These are phyloP conservation scores for Orbilia quercus DNA, from an alignment of 2,329 filamentous ascomycete genomes.

Conservation along the genomic window DNA sequence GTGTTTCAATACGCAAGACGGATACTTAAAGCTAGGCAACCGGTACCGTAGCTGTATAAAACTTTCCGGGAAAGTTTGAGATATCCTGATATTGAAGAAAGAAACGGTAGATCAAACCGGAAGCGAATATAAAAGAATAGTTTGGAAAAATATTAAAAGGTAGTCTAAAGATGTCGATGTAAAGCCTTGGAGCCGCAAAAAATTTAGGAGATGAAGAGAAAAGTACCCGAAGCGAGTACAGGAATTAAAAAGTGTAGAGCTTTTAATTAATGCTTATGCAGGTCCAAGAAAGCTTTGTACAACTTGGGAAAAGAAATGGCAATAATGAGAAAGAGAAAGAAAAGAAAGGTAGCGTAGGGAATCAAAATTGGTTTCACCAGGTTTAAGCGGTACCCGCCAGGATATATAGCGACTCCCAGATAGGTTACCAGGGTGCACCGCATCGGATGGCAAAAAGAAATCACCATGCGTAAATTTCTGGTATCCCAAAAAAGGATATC, in stretches of 20 bases:
- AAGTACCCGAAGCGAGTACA: not conserved
- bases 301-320: conserved; percentile 2
- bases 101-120: conserved; percentile 1
- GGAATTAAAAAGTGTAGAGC: conserved; percentile 18
- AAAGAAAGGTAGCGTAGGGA: conserved; percentile 7
- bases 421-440: not conserved
- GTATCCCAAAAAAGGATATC: conserved; percentile 19
- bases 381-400: conserved; percentile 4
- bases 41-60: conserved; percentile 15
- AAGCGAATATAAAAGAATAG: conserved; percentile 11
- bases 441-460: conserved; percentile 11
- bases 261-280: conserved; percentile 17
- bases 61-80: conserved; percentile 16
- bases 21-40: conserved; percentile 6
- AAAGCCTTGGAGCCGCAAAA: not conserved
- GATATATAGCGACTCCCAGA: conserved; percentile 5
- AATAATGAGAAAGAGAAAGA: not conserved
- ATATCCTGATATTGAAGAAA: conserved; percentile 10
- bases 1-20: conserved; percentile 25
- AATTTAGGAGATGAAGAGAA: conserved; percentile 1
- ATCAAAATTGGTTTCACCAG: conserved; percentile 33
- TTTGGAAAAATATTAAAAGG: conserved; percentile 12
- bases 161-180: conserved; percentile 7
- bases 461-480: conserved; percentile 13
- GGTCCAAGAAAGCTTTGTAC: conserved; percentile 25